These are phyloP conservation scores for Apostasia ramifera DNA, from an alignment of 106 monocot genomes.

Conservation along the genomic window DNA sequence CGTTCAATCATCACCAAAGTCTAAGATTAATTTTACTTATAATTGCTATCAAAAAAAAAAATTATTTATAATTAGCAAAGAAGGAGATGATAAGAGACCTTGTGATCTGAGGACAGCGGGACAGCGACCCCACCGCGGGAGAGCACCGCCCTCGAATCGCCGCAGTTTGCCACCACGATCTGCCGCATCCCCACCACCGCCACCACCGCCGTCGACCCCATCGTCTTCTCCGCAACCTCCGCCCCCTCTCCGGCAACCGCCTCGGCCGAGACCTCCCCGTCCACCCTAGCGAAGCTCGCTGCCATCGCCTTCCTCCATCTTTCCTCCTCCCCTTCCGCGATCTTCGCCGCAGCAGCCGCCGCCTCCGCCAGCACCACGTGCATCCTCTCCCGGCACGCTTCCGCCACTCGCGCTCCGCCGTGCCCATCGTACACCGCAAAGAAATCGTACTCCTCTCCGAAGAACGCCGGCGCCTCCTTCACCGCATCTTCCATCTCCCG, in stretches of 20 bases:
- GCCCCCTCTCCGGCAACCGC: constrained; percentile 16
- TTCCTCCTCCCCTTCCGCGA: background rate
- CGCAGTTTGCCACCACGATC: constrained; percentile 57
- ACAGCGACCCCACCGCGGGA: constrained; percentile 37
- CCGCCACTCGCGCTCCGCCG: constrained; percentile 43
- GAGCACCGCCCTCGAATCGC: constrained; percentile 51
- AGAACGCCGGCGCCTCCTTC: constrained; percentile 16
- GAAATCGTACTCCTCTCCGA: constrained; percentile 27
- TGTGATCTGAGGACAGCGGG: constrained; percentile 49
- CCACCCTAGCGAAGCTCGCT: constrained; percentile 34
- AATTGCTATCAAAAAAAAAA: too few species aligned
- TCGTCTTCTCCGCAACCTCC: constrained; percentile 20
- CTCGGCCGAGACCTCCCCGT: constrained; percentile 23
- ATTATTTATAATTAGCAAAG: background rate
- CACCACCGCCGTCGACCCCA: constrained; percentile 78
- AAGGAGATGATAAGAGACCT: constrained; percentile 18
- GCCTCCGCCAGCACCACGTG: constrained; percentile 45
- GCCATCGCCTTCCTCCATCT: constrained; percentile 39
- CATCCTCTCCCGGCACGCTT: constrained; percentile 43
- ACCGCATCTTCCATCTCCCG: constrained; percentile 65
- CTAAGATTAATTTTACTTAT: background rate
- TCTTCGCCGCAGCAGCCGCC: constrained; percentile 9
- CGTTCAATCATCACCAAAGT: background rate
- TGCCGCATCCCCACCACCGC: constrained; percentile 27
- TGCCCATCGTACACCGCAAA: constrained; percentile 62